Conservation (phyloP, 306 rosid species). For the Dalbergia cochinchinensis region DNA sequence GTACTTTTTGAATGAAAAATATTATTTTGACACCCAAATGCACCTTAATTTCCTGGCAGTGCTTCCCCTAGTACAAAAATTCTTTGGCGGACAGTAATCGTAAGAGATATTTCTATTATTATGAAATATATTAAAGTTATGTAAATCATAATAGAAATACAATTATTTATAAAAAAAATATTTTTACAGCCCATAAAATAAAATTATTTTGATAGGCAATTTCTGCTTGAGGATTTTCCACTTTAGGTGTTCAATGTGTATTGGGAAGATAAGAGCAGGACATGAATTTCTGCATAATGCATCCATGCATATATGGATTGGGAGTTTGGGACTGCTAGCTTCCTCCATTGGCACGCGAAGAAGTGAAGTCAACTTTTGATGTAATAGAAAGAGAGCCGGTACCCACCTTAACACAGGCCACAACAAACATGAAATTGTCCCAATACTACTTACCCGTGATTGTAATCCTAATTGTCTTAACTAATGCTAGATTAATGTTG, state of each 20-base stretch:
- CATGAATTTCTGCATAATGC: neutral
- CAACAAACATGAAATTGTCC: neutral
- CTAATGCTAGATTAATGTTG: constrained; percentile 4
- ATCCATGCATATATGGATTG: neutral
- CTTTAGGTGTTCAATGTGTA: neutral
- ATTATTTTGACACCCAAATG: too few relatives aligned
- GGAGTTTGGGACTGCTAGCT: too few relatives aligned
- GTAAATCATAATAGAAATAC: too few relatives aligned
- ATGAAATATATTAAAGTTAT: too few relatives aligned
- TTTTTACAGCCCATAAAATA: too few relatives aligned
- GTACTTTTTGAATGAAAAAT: too few relatives aligned
- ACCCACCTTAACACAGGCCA: neutral
- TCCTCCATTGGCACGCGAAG: constrained; percentile 7
- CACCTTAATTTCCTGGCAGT: too few relatives aligned
- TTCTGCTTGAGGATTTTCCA: neutral
- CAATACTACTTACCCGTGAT: constrained; percentile 12
- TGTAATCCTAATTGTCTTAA: neutral
- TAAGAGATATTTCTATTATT: too few relatives aligned
- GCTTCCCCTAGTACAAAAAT: too few relatives aligned
- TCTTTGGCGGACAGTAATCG: too few relatives aligned
- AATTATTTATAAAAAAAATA: too few relatives aligned
- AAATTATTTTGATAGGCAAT: too few relatives aligned
- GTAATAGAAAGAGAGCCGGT: neutral
- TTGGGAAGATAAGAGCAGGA: neutral
- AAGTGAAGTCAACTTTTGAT: neutral